A percentile compares a stretch with the other conserved stretches of the same genome.
These are phyloP conservation scores for Pichia cactophila DNA, from an alignment of 1,139 yeast species.

Conservation along the genomic window DNA sequence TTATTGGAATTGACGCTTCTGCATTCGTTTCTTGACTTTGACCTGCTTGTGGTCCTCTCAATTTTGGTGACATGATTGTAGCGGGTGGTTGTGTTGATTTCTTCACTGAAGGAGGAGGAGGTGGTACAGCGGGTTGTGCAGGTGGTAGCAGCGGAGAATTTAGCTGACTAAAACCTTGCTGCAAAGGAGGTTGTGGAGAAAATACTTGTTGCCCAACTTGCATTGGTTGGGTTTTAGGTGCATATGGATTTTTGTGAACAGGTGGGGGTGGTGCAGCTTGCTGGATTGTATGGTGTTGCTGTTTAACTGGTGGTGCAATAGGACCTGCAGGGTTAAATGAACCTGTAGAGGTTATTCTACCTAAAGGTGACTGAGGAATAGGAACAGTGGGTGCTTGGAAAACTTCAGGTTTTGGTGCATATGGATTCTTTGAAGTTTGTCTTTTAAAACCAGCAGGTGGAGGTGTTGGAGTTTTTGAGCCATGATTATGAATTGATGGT, in stretches of 20 bases:
- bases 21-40: background rate
- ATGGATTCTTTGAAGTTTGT: conserved; percentile 20
- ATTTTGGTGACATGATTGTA: conserved; percentile 4
- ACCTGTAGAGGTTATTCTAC: background rate
- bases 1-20: background rate
- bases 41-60: background rate
- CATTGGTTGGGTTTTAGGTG: conserved; percentile 23
- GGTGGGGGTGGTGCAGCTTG: conserved; percentile 13
- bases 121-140: conserved; percentile 18
- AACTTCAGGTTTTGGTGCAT: conserved; percentile 25
- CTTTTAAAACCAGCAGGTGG: conserved; percentile 7
- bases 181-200: background rate
- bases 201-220: background rate
- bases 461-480: conserved; percentile 13
- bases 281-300: background rate
- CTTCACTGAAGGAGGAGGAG: conserved; percentile 2
- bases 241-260: conserved; percentile 24
- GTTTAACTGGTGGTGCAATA: conserved; percentile 17
- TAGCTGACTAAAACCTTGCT: background rate
- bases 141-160: conserved; percentile 3
- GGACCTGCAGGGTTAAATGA: conserved; percentile 13
- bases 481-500: conserved; percentile 11
- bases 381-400: conserved; percentile 19
- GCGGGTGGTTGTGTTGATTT: conserved; percentile 11
- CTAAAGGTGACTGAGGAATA: conserved; percentile 8